Conservation (phyloP, 257 asterid species). For the Lycium ferocissimum region DNA sequence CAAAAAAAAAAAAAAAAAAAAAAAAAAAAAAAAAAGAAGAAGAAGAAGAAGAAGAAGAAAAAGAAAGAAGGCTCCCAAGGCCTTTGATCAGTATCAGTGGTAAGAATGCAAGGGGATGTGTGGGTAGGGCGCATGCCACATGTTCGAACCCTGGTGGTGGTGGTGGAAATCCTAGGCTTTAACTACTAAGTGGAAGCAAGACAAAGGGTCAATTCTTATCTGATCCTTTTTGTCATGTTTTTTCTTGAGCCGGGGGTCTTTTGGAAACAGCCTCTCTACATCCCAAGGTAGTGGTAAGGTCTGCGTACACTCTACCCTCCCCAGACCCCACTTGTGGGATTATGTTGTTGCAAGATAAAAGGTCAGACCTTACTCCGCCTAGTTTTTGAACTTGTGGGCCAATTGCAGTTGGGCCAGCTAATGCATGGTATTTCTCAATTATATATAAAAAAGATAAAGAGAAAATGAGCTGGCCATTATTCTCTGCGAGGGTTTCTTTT, state of each 20-base stretch:
- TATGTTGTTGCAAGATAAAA: no score
- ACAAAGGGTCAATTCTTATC: not conserved
- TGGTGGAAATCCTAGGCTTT: not conserved
- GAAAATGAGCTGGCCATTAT: not conserved
- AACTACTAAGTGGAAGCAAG: not conserved
- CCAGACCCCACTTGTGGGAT: no score
- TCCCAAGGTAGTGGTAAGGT: no score
- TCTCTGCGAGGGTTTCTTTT: not conserved
- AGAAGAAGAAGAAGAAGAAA: no score
- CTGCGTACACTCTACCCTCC: no score
- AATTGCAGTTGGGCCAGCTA: slow-evolving; percentile 9
- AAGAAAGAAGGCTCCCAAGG: not conserved
- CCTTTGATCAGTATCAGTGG: not conserved
- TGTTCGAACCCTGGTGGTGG: not conserved
- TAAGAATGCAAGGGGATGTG: not conserved
- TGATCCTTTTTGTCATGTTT: no score
- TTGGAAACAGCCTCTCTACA: no score
- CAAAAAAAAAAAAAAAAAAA: no score
- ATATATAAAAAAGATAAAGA: not conserved
- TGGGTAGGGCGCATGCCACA: not conserved
- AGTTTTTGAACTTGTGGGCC: not conserved
- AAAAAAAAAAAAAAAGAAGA: no score
- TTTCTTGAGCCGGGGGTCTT: no score
- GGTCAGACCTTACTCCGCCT: not conserved
- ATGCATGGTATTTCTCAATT: not conserved